phyloP scores from a whole-genome alignment of 148 eudicot genomes.

The Camellia japonica region DNA sequence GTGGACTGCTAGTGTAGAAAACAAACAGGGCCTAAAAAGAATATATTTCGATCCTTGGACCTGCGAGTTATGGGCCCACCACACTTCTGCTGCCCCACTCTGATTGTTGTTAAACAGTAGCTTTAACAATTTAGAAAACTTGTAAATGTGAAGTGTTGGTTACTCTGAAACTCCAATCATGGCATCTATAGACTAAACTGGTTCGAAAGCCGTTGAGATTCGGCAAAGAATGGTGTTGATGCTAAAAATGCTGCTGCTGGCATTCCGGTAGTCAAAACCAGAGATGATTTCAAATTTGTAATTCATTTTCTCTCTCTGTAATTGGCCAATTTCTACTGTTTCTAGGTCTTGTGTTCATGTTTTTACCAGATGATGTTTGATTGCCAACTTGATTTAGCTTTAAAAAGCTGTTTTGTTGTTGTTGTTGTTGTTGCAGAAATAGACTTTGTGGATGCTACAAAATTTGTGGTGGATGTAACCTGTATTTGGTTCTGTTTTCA shows the following conservation, averaged over 20 bases:
- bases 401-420: too few species aligned
- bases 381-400: not conserved
- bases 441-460: too few species aligned
- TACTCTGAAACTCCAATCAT: conserved; percentile 11
- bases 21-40: too few species aligned
- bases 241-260: conserved; percentile 86
- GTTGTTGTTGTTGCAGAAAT: too few species aligned
- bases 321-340: not conserved
- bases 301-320: not conserved
- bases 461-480: too few species aligned
- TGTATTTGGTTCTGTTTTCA: too few species aligned
- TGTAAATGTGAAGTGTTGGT: not conserved
- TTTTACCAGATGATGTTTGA: not conserved
- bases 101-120: conserved; percentile 4
- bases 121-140: too few species aligned
- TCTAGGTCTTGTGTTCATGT: not conserved
- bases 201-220: conserved; percentile 65
- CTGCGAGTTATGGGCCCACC: conserved; percentile 31
- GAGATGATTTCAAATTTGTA: conserved; percentile 57
- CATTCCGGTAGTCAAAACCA: conserved; percentile 76
- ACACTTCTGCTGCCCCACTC: conserved; percentile 34
- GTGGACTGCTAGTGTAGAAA: too few species aligned
- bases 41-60: conserved; percentile 28
- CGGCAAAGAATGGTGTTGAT: conserved; percentile 74
- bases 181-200: conserved; percentile 35